Percentiles rank a stretch among this genome's conserved stretches.
phyloP scores from a whole-genome alignment of 176 grass and related monocot species.

The Tillandsia leiboldiana region DNA sequence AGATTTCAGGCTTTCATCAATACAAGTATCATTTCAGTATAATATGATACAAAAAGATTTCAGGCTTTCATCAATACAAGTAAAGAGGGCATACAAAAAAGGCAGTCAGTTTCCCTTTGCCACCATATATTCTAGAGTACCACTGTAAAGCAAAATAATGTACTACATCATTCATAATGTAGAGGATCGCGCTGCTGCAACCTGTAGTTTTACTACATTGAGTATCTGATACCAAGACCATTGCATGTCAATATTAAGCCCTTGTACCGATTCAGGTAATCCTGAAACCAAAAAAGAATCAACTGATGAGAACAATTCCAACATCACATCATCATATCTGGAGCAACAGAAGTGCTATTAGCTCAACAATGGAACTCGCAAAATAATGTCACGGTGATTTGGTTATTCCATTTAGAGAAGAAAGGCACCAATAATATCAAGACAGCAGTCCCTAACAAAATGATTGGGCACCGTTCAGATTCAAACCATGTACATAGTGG shows the following conservation, averaged over 20 bases:
- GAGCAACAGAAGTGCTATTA: too few species aligned
- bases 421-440: too few species aligned
- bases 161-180: not conserved
- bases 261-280: conserved; percentile 88
- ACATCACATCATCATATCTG: too few species aligned
- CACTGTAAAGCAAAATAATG: not conserved
- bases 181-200: not conserved
- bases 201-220: conserved; percentile 42
- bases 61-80: not conserved
- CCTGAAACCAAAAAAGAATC: conserved; percentile 32
- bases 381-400: too few species aligned
- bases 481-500: too few species aligned
- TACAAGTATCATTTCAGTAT: not conserved
- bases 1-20: not conserved
- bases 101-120: not conserved
- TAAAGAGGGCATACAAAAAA: not conserved
- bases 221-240: conserved; percentile 69
- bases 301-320: not conserved
- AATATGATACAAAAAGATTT: conserved; percentile 1
- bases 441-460: too few species aligned
- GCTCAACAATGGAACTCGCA: too few species aligned
- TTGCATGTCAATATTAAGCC: conserved; percentile 97
- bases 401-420: too few species aligned
- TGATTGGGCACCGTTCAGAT: too few species aligned
- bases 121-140: not conserved